Conservation (phyloP, 1,284 basidiomycete species). For the Rhodotorula mucilaginosa region DNA sequence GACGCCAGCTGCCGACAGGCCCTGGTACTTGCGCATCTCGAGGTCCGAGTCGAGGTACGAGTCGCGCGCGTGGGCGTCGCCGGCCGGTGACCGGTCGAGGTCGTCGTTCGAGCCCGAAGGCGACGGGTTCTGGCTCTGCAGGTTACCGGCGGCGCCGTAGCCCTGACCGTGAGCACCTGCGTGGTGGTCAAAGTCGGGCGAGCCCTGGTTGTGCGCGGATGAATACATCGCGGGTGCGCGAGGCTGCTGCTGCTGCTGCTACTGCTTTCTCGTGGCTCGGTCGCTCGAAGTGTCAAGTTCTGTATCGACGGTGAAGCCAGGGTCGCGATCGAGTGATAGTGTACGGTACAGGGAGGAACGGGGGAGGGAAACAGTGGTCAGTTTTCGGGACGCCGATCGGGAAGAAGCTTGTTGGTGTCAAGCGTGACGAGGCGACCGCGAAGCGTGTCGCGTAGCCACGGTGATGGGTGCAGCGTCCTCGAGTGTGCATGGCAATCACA, state of each 20-base stretch:
- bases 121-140: slow-evolving; percentile 7
- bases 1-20: slow-evolving; percentile 38
- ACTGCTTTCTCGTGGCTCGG: not conserved
- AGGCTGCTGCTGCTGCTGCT: too few relatives aligned
- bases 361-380: too few relatives aligned
- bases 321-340: not conserved
- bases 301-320: not conserved
- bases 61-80: slow-evolving; percentile 18
- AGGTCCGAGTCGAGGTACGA: slow-evolving; percentile 39
- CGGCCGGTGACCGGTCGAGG: slow-evolving; percentile 26
- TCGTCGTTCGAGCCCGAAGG: slow-evolving; percentile 29
- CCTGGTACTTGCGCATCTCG: slow-evolving; percentile 42
- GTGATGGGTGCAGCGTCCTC: too few relatives aligned
- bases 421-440: too few relatives aligned
- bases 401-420: too few relatives aligned
- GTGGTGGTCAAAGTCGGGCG: slow-evolving; percentile 14
- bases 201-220: slow-evolving; percentile 11
- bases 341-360: too few relatives aligned
- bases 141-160: slow-evolving; percentile 8
- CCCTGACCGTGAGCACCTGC: slow-evolving; percentile 10
- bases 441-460: too few relatives aligned
- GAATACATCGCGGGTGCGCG: slow-evolving; percentile 21
- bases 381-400: too few relatives aligned
- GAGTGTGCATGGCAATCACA: too few relatives aligned
- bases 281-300: not conserved